Evolutionary conservation across 345 rosid species (phyloP).

Genomic region (Linum usitatissimum): DNA sequence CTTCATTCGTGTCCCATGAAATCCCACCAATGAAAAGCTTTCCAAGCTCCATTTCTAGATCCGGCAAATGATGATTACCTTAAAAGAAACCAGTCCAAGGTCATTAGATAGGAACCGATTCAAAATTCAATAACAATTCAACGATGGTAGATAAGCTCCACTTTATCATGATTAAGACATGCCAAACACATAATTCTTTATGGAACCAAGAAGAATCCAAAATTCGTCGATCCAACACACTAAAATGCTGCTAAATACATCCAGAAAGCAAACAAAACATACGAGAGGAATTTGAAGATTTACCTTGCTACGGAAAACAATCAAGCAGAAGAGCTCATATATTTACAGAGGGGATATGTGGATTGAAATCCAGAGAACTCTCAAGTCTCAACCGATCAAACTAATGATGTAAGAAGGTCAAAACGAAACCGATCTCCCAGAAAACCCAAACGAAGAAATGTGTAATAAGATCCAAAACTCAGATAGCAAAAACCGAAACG

Average conservation of each 20-base stretch:
- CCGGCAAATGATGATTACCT: conserved; percentile 9
- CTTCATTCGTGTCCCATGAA: conserved; percentile 92
- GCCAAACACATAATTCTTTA: conserved; percentile 6
- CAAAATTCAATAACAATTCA: not conserved
- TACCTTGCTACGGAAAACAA: conserved; percentile 23
- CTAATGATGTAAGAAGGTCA: not conserved
- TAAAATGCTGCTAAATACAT: not conserved
- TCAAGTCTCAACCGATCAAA: conserved; percentile 27
- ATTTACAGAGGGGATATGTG: conserved; percentile 30
- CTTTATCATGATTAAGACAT: conserved; percentile 1
- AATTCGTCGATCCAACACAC: conserved; percentile 4
- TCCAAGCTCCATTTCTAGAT: conserved; percentile 80
- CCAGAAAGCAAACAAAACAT: conserved; percentile 29
- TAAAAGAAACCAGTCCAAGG: too few species aligned
- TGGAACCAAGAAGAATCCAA: conserved; percentile 13
- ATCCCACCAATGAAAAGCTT: conserved; percentile 91
- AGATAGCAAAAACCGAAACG: conserved; percentile 5
- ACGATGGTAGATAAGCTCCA: too few species aligned
- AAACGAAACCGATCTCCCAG: conserved; percentile 7
- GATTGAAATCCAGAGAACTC: conserved; percentile 34
- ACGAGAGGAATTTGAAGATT: conserved; percentile 7
- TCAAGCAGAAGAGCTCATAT: conserved; percentile 15
- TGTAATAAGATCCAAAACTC: conserved; percentile 22
- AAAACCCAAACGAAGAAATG: conserved; percentile 1
- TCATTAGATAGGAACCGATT: too few species aligned